Evolutionary conservation across 805 yeast genomes (phyloP), one percentile per base, ranked within the genome.

Genomic region (Saccharomyces jurei): DNA sequence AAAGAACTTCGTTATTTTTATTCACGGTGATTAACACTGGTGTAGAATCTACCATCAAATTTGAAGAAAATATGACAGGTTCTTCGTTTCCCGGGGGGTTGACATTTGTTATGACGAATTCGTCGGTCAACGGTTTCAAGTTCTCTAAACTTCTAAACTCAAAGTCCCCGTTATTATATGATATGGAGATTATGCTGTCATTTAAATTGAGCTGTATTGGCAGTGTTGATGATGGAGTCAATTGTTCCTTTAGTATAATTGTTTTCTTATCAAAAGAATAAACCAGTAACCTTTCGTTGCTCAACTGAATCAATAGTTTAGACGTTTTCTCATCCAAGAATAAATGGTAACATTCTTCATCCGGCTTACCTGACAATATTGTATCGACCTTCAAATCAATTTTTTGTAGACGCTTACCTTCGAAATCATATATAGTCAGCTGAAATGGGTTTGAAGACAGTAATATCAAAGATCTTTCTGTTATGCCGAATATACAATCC

Each of bases 261-360:
- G 62, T 60, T 56, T 62, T 66, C 44, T 66, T 67, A 51, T 68
- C 71, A 49, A 68, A 68, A 2, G 72, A 69, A 55, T 69, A 69
- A 8, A 66, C 50, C 2, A 66, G 48, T 1, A 67, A 36, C 28
- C 52, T 56, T 22, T 57, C 59, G 5, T 53, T 56, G 44, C 22
- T 36, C 21, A 64, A 36, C 48, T 65, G 68, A 6, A 69, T 58
- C 41, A 68, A 50, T 27, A 67, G 46, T 55, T 66, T 67, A n/a
- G 71, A 68, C 22, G 62, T 65, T 46, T 60, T 64, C 52, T 66
- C 65, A 50, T 67, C 68, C 46, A 67, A 57, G 29, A 54, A 55
- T 47, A 66, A 51, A 36, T 57, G 56, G 13, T 52, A 54, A 11
- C 46, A 30, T 17, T 55, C 50, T 11, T 52, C 49, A 4, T 46